Evolutionary conservation across 768 basidiomycete genomes (phyloP), one percentile per base, ranked within the genome.

Genomic region (Suillus weaverae): DNA sequence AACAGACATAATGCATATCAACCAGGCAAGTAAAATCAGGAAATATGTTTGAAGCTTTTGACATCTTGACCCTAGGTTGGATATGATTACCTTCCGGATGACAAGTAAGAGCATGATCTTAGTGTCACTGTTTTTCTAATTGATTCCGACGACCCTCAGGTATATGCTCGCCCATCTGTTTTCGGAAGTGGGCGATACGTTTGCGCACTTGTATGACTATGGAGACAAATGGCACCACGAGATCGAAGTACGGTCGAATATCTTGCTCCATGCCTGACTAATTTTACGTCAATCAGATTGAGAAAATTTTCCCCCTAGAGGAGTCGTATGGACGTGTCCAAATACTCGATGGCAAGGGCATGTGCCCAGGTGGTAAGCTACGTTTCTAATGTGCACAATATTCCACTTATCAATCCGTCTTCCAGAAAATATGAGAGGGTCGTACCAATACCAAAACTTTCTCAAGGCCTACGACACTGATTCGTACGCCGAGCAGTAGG

Each of bases 131-230:
- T 4, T 44, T 44, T 26, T 22, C 9, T n/a, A n/a, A 16, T 41
- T 48, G 32, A 66, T 54, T 32, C 32, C 26, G 33, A 30, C 5
- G 6, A 20, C 18, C 26, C 7, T 33, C 1, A 68, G 67, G 50
- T 77, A 68, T 32, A 74, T 70, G 62, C 65, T 74, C 18, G 72
- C 76, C 5, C 74, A 76, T 66, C 50, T 75, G 11, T 76, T 74
- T 53, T 64, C 66, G 8, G 67, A 76, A 55, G 75, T 75, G 64
- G 76, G 76, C 5, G 70, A 75, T 61, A 60, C 69, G 41, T 68
- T 78, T 54, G 76, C 70, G 5, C 74, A 77, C 60, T 63, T 76
- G 51, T 77, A 78, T 59, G 77, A 78, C 64, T 76, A 74, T 60
- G 77, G 77, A 1, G 77, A 78, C 60, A 74, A 76, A 61, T 77